Percentiles rank a stretch among this genome's conserved stretches.
Evolutionary conservation across 2,329 filamentous ascomycete genomes (phyloP).

Genomic region (Fusarium pseudonygamai): DNA sequence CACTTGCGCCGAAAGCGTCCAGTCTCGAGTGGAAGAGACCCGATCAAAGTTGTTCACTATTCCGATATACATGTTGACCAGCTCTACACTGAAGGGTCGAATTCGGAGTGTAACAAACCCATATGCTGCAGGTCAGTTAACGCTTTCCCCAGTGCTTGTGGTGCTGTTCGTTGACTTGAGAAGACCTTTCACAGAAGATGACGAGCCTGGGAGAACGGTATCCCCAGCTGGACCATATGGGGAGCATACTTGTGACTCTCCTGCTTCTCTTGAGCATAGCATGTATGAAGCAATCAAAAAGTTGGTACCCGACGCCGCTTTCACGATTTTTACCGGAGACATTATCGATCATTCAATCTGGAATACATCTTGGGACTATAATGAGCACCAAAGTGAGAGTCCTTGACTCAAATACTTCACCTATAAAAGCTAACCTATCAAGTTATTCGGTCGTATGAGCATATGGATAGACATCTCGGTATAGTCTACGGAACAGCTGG

Average conservation of each 20-base stretch:
- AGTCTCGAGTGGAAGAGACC: slow-evolving; percentile 54
- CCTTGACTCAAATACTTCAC: neutral
- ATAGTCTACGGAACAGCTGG: slow-evolving; percentile 63
- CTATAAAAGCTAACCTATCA: neutral
- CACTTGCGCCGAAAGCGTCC: slow-evolving; percentile 52
- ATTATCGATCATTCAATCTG: slow-evolving; percentile 64
- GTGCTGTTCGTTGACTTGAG: neutral
- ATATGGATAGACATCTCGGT: slow-evolving; percentile 55
- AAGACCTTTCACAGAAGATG: slow-evolving; percentile 56
- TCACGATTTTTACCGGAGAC: slow-evolving; percentile 69
- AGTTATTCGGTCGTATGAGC: slow-evolving; percentile 58
- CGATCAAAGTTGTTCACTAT: slow-evolving; percentile 66
- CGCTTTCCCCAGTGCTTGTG: no score
- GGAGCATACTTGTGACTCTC: slow-evolving; percentile 63
- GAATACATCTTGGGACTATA: slow-evolving; percentile 52
- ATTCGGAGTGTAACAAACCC: slow-evolving; percentile 64
- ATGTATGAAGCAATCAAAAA: slow-evolving; percentile 62
- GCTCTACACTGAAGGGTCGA: slow-evolving; percentile 62
- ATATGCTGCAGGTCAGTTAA: slow-evolving; percentile 63
- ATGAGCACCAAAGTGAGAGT: slow-evolving; percentile 44
- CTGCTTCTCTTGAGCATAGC: slow-evolving; percentile 61
- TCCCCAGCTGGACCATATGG: slow-evolving; percentile 63
- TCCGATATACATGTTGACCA: slow-evolving; percentile 69
- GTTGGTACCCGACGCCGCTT: slow-evolving; percentile 57
- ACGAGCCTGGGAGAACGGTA: slow-evolving; percentile 58